These are phyloP conservation scores for Yamadazyma akitaensis DNA, from an alignment of 805 yeast genomes.

Conservation along the genomic window DNA sequence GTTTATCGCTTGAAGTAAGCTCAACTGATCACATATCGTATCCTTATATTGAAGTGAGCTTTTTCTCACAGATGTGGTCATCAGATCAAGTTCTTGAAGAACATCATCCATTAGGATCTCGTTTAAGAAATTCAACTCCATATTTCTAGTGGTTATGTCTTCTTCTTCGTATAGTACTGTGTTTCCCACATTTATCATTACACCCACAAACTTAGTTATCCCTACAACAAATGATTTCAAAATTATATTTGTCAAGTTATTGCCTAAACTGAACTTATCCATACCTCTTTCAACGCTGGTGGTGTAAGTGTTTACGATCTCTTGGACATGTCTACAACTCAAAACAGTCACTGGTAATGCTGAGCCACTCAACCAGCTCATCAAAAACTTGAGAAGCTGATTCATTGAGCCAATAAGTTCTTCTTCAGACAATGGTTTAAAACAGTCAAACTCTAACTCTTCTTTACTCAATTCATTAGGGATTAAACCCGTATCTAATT, in stretches of 20 bases:
- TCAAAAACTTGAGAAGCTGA: slow-evolving; percentile 49
- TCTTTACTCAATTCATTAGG: slow-evolving; percentile 29
- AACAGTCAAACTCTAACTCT: slow-evolving; percentile 48
- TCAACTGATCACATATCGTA: slow-evolving; percentile 20
- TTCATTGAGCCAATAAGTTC: slow-evolving; percentile 52
- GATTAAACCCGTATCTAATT: slow-evolving; percentile 77
- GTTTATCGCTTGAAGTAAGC: slow-evolving; percentile 26
- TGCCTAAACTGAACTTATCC: slow-evolving; percentile 26
- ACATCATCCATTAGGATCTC: slow-evolving; percentile 22
- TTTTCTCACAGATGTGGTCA: slow-evolving; percentile 24
- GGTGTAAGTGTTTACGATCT: slow-evolving; percentile 43
- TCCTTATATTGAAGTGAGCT: slow-evolving; percentile 12
- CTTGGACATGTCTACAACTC: slow-evolving; percentile 71
- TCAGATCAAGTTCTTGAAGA: slow-evolving; percentile 26
- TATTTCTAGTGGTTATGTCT: slow-evolving; percentile 62
- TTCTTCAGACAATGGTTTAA: slow-evolving; percentile 30
- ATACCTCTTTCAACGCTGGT: slow-evolving; percentile 11
- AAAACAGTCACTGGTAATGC: slow-evolving; percentile 74
- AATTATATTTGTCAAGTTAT: slow-evolving; percentile 38
- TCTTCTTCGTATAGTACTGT: slow-evolving; percentile 74
- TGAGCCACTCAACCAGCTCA: slow-evolving; percentile 75
- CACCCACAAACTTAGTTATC: slow-evolving; percentile 50
- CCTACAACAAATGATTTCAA: slow-evolving; percentile 52
- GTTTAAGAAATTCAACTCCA: slow-evolving; percentile 44
- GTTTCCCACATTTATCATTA: slow-evolving; percentile 44